Evolutionary conservation across 345 rosid species (phyloP).

Genomic region (Ailanthus altissimus): DNA sequence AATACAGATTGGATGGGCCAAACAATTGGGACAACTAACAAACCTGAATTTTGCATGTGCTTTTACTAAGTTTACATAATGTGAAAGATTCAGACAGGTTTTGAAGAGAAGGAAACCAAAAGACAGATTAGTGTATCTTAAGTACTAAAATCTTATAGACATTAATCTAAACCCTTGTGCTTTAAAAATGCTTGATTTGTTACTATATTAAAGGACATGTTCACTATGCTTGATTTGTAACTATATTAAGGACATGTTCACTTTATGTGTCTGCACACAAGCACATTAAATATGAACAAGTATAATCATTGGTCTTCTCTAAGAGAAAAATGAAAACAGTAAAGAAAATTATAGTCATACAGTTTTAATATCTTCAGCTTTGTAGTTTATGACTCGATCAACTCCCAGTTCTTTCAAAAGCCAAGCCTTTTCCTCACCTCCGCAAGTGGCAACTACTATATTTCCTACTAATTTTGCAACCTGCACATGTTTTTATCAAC

Average conservation of each 20-base stretch:
- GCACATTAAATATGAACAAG: background rate
- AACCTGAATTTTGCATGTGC: background rate
- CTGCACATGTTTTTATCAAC: conserved; percentile 40
- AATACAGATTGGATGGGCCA: background rate
- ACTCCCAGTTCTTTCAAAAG: conserved; percentile 81
- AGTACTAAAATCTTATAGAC: background rate
- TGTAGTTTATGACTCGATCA: conserved; percentile 88
- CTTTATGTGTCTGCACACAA: background rate
- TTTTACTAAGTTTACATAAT: background rate
- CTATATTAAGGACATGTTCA: background rate
- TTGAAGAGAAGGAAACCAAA: background rate
- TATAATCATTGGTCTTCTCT: background rate
- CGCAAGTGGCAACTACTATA: conserved; percentile 87
- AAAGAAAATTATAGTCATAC: conserved; percentile 44
- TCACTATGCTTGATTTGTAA: background rate
- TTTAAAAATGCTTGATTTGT: background rate
- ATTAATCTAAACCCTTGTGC: background rate
- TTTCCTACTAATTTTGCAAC: conserved; percentile 92
- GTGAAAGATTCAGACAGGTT: background rate
- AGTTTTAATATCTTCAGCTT: conserved; percentile 75
- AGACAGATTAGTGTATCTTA: background rate
- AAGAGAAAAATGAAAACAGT: background rate
- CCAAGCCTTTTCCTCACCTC: conserved; percentile 81
- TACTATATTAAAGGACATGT: background rate
- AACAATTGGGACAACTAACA: background rate